phyloP scores from a whole-genome alignment of 1,284 basidiomycete species.

The Flammula alnicola region DNA sequence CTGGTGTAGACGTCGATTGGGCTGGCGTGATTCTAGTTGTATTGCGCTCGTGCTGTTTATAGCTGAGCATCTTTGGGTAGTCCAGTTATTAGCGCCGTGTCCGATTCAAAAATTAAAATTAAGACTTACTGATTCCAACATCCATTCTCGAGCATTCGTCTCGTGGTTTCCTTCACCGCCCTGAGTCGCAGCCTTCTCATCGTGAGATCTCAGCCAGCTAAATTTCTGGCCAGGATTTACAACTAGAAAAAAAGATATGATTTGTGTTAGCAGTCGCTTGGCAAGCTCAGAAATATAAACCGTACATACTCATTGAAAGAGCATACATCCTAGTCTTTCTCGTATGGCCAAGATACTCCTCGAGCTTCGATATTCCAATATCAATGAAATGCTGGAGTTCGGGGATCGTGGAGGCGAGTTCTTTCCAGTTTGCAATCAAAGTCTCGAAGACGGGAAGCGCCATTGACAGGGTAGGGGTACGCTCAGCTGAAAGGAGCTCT shows the following conservation, averaged over 20 bases:
- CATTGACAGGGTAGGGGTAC: conserved; percentile 31
- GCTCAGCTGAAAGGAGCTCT: conserved; percentile 14
- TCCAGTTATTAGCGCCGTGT: no score
- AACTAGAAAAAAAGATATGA: conserved; percentile 3
- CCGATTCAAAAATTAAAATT: no score
- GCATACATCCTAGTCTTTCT: conserved; percentile 34
- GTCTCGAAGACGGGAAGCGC: conserved; percentile 17
- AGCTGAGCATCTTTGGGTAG: no score
- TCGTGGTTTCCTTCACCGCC: no score
- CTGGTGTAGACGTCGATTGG: no score
- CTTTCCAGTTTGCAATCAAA: conserved; percentile 7
- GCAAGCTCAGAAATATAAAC: neutral
- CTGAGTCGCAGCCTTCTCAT: neutral
- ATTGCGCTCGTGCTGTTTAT: no score
- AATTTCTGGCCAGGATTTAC: conserved; percentile 16
- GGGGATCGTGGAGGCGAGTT: neutral
- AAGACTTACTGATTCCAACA: no score
- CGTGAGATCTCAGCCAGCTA: conserved; percentile 9
- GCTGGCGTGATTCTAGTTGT: no score
- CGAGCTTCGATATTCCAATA: conserved; percentile 31
- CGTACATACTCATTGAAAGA: conserved; percentile 40
- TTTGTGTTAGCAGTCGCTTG: neutral
- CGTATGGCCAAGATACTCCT: conserved; percentile 33
- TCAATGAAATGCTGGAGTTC: conserved; percentile 22
- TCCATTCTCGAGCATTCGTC: no score